A percentile compares a stretch with the other conserved stretches of the same genome.
These are phyloP conservation scores for Penicillium sp. DNA, from an alignment of 2,329 filamentous ascomycete species.

Conservation along the genomic window DNA sequence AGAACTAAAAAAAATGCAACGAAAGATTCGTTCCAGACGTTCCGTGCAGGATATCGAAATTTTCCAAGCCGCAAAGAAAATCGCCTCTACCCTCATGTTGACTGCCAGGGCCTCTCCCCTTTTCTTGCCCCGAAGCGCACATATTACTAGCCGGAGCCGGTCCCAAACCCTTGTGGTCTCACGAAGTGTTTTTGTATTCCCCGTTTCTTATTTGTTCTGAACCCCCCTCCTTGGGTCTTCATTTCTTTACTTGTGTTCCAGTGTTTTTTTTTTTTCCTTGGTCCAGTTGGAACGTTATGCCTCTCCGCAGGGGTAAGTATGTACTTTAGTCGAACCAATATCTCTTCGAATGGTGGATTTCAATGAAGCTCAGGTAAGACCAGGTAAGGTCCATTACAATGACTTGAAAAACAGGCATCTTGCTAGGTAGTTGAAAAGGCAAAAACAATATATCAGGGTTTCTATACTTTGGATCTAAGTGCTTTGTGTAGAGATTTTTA, in stretches of 20 bases:
- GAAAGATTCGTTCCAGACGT: constrained; percentile 35
- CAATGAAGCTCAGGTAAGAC: constrained; percentile 44
- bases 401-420: constrained; percentile 29
- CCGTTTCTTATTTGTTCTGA: constrained; percentile 30
- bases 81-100: constrained; percentile 1
- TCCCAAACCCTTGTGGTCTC: constrained; percentile 4
- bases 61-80: not conserved
- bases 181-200: constrained; percentile 24
- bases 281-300: constrained; percentile 28
- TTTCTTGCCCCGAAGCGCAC: constrained; percentile 5
- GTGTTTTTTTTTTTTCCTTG: constrained; percentile 32
- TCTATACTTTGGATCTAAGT: too few species aligned
- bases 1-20: constrained; percentile 13
- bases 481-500: constrained; percentile 17
- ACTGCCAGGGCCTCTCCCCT: not conserved
- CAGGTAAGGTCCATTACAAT: constrained; percentile 45
- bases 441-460: too few species aligned
- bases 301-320: constrained; percentile 45
- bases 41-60: not conserved
- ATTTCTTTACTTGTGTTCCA: constrained; percentile 29
- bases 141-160: constrained; percentile 5
- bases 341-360: constrained; percentile 21
- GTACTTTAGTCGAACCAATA: constrained; percentile 44
- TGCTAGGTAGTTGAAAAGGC: constrained; percentile 14
- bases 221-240: constrained; percentile 23